Evolutionary conservation across 2,329 filamentous ascomycete species (phyloP).

Genomic region (Talaromyces sp.): DNA sequence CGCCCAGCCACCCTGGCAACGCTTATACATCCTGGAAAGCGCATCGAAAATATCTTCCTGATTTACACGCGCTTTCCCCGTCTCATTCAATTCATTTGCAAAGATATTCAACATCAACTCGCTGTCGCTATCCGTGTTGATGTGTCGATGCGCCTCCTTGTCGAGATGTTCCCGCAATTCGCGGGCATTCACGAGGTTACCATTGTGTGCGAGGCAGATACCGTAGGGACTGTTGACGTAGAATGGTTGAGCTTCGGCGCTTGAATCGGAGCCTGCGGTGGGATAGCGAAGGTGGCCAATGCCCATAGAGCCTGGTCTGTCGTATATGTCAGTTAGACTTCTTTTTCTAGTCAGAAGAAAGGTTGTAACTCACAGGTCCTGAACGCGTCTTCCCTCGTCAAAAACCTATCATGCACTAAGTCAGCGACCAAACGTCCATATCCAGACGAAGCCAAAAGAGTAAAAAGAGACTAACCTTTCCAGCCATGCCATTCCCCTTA

Average conservation of each 20-base stretch:
- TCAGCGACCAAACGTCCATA: not conserved
- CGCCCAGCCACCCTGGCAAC: slow-evolving; percentile 70
- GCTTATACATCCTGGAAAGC: slow-evolving; percentile 65
- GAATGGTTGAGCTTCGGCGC: slow-evolving; percentile 85
- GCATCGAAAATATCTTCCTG: slow-evolving; percentile 70
- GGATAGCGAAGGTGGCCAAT: slow-evolving; percentile 84
- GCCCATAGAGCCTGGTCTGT: slow-evolving; percentile 73
- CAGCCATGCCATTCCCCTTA: slow-evolving; percentile 85
- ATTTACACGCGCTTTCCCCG: slow-evolving; percentile 75
- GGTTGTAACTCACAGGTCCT: slow-evolving; percentile 49
- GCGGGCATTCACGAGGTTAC: slow-evolving; percentile 76
- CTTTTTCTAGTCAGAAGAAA: not conserved
- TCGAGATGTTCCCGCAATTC: slow-evolving; percentile 69
- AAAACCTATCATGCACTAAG: slow-evolving; percentile 43
- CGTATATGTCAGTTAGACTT: not conserved
- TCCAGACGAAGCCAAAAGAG: not conserved
- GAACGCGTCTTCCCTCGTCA: slow-evolving; percentile 67
- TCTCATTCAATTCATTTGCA: slow-evolving; percentile 73
- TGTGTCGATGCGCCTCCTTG: slow-evolving; percentile 72
- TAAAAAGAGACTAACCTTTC: slow-evolving; percentile 52
- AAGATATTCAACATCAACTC: slow-evolving; percentile 87
- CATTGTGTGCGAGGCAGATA: slow-evolving; percentile 76
- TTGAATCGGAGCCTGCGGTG: slow-evolving; percentile 76
- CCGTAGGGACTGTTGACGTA: slow-evolving; percentile 86
- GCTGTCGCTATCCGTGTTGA: slow-evolving; percentile 86